These are phyloP conservation scores for Isabelozyma heimii DNA, from an alignment of 805 yeast genomes.

Conservation along the genomic window DNA sequence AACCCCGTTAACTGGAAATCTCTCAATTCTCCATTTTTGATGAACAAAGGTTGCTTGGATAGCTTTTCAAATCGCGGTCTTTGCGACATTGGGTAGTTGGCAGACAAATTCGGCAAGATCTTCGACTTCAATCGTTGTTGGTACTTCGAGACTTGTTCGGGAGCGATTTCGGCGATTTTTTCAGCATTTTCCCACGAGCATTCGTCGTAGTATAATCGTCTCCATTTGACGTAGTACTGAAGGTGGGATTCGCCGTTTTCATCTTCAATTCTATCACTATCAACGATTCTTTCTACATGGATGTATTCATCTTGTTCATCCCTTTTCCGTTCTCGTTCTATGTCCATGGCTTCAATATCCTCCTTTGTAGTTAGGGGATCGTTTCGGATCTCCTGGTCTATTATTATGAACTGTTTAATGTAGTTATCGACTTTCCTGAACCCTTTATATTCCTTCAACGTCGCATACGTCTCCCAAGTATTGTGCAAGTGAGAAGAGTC, in stretches of 20 bases:
- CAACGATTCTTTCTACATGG: constrained; percentile 85
- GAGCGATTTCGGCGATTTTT: constrained; percentile 79
- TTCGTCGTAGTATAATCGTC: constrained; percentile 86
- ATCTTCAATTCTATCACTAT: constrained; percentile 67
- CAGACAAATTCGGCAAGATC: constrained; percentile 78
- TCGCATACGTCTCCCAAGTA: constrained; percentile 79
- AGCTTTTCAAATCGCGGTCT: constrained; percentile 91
- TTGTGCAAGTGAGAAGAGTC: constrained; percentile 89
- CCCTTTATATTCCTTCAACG: constrained; percentile 60
- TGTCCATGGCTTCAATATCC: constrained; percentile 90
- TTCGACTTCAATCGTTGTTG: constrained; percentile 81
- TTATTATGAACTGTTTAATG: constrained; percentile 69
- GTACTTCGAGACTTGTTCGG: constrained; percentile 76
- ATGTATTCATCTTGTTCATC: constrained; percentile 84
- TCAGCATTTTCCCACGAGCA: constrained; percentile 97
- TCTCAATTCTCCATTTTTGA: constrained; percentile 87
- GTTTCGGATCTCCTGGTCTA: constrained; percentile 70
- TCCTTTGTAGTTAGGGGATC: constrained; percentile 86
- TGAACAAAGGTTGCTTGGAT: constrained; percentile 79
- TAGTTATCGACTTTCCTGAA: constrained; percentile 86
- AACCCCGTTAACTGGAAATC: constrained; percentile 98
- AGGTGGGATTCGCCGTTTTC: constrained; percentile 67
- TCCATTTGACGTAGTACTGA: constrained; percentile 91
- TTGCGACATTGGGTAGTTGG: constrained; percentile 61
- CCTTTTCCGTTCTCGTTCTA: constrained; percentile 79